Evolutionary conservation across 1,139 yeast species (phyloP).

Genomic region (Lodderomyces metapsilosis): DNA sequence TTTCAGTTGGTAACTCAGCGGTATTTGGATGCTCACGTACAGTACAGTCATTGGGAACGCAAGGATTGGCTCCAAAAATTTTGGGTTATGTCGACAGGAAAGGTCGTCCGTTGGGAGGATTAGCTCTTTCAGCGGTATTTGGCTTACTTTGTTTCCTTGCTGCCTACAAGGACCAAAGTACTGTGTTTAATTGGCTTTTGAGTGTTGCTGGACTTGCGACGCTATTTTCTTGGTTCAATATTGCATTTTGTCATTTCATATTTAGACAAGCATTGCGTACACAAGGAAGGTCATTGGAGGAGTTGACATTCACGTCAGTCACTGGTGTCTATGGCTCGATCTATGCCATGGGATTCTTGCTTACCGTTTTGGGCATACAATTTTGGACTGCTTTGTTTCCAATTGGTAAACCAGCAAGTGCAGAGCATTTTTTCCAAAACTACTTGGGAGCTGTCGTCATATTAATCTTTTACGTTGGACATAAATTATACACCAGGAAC

Average conservation of each 20-base stretch:
- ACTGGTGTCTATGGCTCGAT: constrained; percentile 36
- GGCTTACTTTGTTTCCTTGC: constrained; percentile 42
- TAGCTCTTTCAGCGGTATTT: constrained; percentile 30
- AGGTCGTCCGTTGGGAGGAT: constrained; percentile 45
- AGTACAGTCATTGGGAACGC: constrained; percentile 38
- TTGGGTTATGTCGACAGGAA: constrained; percentile 37
- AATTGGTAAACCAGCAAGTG: constrained; percentile 25
- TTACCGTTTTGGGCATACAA: constrained; percentile 32
- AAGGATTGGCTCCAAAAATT: constrained; percentile 39
- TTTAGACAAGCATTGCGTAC: constrained; percentile 36
- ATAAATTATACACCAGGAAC: constrained; percentile 31
- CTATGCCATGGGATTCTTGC: constrained; percentile 31
- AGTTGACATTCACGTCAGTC: constrained; percentile 27
- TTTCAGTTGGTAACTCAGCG: constrained; percentile 46
- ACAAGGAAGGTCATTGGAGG: constrained; percentile 28
- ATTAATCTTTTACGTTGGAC: constrained; percentile 31
- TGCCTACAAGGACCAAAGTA: constrained; percentile 36
- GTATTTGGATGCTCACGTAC: constrained; percentile 47
- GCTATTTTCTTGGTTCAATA: constrained; percentile 42
- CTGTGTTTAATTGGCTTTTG: constrained; percentile 42
- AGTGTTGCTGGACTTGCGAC: constrained; percentile 43
- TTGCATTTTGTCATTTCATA: constrained; percentile 36
- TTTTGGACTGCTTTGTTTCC: constrained; percentile 43
- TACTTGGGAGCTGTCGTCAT: constrained; percentile 37
- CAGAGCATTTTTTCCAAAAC: constrained; percentile 35